phyloP scores from a whole-genome alignment of 192 early-diverging fungal genomes.

The Backusella tuberculispora region DNA sequence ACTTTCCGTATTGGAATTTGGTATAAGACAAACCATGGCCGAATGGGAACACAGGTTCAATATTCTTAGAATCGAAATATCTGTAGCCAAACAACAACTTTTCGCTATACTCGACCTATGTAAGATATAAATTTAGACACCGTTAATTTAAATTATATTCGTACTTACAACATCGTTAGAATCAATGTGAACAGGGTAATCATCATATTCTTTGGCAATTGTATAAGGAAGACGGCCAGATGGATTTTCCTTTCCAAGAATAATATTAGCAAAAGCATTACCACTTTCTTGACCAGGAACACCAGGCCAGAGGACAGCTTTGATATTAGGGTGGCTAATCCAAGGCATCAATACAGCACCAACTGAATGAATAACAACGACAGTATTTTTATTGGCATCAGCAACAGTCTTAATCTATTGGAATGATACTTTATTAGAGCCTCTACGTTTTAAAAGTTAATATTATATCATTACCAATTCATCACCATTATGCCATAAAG shows the following conservation, averaged over 20 bases:
- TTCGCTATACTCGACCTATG: constrained; percentile 52
- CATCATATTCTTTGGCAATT: constrained; percentile 43
- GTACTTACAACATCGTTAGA: background rate
- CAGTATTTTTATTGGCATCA: constrained; percentile 50
- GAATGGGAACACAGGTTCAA: constrained; percentile 60
- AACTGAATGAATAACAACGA: constrained; percentile 60
- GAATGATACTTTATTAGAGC: background rate
- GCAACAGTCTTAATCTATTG: constrained; percentile 52
- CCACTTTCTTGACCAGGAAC: constrained; percentile 72
- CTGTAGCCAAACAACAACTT: constrained; percentile 61
- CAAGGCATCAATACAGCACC: constrained; percentile 66
- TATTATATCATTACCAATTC: constrained; percentile 41
- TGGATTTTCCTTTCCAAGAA: constrained; percentile 68
- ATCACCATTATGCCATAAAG: constrained; percentile 62
- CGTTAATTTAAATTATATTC: background rate
- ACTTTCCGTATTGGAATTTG: constrained; percentile 53
- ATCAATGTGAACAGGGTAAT: constrained; percentile 43
- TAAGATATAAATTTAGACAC: background rate
- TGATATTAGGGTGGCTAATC: constrained; percentile 63
- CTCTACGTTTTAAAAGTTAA: background rate
- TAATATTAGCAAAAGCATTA: constrained; percentile 65
- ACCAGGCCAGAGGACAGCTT: constrained; percentile 56
- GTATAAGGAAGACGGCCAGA: constrained; percentile 67
- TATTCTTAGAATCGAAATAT: constrained; percentile 48
- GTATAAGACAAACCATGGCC: constrained; percentile 73